These are phyloP conservation scores for Gossypium mustelinum DNA, from an alignment of 345 rosid genomes.

Conservation along the genomic window DNA sequence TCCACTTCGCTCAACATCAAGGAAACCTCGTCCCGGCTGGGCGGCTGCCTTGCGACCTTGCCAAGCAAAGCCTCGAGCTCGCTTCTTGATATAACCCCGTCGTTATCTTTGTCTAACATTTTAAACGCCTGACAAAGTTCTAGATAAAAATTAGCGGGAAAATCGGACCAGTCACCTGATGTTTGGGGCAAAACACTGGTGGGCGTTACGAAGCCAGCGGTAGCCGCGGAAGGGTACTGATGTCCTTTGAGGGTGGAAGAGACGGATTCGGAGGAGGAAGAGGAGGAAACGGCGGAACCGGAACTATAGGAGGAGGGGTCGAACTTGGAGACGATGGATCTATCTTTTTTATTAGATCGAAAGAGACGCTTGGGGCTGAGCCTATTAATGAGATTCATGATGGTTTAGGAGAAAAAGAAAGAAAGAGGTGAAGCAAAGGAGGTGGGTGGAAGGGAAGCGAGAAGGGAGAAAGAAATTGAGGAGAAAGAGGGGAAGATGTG, in stretches of 20 bases:
- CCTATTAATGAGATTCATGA: conserved; percentile 44
- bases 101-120: conserved; percentile 50
- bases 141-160: conserved; percentile 22
- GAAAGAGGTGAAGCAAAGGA: neutral
- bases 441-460: neutral
- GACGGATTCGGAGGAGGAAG: conserved; percentile 38
- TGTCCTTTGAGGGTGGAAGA: conserved; percentile 22
- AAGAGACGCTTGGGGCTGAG: conserved; percentile 70
- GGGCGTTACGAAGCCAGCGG: conserved; percentile 44
- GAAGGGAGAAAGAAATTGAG: neutral
- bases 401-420: conserved; percentile 2
- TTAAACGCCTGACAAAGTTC: conserved; percentile 52
- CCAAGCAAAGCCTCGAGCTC: conserved; percentile 61
- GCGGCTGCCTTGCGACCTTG: conserved; percentile 51
- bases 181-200: conserved; percentile 55
- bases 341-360: conserved; percentile 36
- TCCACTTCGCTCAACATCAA: conserved; percentile 62
- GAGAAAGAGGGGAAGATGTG: conserved; percentile 28
- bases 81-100: conserved; percentile 44
- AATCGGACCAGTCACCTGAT: conserved; percentile 45
- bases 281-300: conserved; percentile 26
- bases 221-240: neutral
- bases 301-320: conserved; percentile 59
- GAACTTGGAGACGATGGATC: conserved; percentile 43
- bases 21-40: conserved; percentile 53